These are phyloP conservation scores for Salix purpurea DNA, from an alignment of 345 rosid genomes.

Conservation along the genomic window DNA sequence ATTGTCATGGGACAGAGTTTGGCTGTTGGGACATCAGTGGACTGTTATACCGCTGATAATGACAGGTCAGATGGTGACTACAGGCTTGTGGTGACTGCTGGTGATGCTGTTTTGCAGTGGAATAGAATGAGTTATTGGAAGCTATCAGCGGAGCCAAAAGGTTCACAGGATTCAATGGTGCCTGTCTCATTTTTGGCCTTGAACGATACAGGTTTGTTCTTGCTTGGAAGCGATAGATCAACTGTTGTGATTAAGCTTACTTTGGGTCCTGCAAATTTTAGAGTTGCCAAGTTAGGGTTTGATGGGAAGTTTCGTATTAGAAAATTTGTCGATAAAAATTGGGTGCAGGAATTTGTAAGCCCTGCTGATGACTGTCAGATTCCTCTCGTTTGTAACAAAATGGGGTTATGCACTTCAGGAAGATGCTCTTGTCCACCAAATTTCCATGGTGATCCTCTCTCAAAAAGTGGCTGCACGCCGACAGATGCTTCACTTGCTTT, in stretches of 20 bases:
- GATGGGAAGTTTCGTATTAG: conserved; percentile 51
- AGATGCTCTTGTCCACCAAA: conserved; percentile 5
- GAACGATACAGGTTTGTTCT: conserved; percentile 53
- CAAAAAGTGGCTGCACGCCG: conserved; percentile 43
- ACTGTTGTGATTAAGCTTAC: conserved; percentile 36
- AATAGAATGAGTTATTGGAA: conserved; percentile 17
- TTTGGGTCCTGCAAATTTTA: conserved; percentile 44
- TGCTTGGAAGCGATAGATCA: conserved; percentile 59
- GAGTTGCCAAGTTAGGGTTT: conserved; percentile 48
- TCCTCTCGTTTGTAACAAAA: conserved; percentile 55
- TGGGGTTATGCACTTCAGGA: conserved; percentile 47
- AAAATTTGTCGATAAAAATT: conserved; percentile 37
- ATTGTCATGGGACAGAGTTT: conserved; percentile 16
- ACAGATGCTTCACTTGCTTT: conserved; percentile 36
- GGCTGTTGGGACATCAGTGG: neutral
- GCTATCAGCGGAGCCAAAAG: conserved; percentile 2
- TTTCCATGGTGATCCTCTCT: neutral
- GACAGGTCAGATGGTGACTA: conserved; percentile 3
- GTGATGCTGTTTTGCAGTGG: conserved; percentile 19
- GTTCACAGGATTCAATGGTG: neutral
- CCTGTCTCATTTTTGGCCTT: no score
- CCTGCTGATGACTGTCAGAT: conserved; percentile 56
- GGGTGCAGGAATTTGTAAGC: conserved; percentile 47
- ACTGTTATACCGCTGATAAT: no score
- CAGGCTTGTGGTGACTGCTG: conserved; percentile 8